phyloP scores from a whole-genome alignment of 164 flowering plant species.

The Amborella trichopoda region DNA sequence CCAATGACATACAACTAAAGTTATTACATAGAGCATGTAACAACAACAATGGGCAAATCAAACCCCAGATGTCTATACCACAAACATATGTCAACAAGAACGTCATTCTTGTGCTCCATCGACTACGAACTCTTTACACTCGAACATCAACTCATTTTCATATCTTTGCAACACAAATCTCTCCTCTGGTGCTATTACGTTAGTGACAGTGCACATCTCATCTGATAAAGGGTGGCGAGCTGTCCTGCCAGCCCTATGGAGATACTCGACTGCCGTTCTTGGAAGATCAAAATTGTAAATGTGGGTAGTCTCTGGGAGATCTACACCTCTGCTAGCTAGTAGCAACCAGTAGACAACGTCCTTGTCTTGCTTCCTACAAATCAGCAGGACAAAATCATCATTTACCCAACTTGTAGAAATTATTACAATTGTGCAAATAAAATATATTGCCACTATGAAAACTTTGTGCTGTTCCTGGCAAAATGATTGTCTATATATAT shows the following conservation, averaged over 20 bases:
- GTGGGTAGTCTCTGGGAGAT: constrained; percentile 87
- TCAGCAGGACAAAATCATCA: no score
- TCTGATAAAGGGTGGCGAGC: constrained; percentile 85
- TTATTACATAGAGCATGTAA: no score
- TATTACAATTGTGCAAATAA: neutral
- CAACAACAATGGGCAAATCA: no score
- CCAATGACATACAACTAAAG: no score
- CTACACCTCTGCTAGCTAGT: constrained; percentile 94
- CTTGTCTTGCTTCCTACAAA: constrained; percentile 77
- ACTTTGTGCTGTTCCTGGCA: no score
- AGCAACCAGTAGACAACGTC: constrained; percentile 61
- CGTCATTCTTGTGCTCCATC: no score
- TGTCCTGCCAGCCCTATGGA: constrained; percentile 95
- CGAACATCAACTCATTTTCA: constrained; percentile 75
- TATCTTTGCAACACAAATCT: constrained; percentile 68
- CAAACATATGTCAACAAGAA: no score
- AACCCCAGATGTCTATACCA: no score
- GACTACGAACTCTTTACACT: constrained; percentile 75
- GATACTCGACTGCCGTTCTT: constrained; percentile 64
- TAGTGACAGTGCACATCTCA: constrained; percentile 52
- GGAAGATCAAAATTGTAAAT: constrained; percentile 93
- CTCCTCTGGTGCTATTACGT: constrained; percentile 51
- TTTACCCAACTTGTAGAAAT: neutral
- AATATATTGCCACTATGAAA: no score
- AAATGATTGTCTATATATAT: no score